These are phyloP conservation scores for Epipyxis sp. DNA, from an alignment of 108 stramenopile species.

Conservation along the genomic window DNA sequence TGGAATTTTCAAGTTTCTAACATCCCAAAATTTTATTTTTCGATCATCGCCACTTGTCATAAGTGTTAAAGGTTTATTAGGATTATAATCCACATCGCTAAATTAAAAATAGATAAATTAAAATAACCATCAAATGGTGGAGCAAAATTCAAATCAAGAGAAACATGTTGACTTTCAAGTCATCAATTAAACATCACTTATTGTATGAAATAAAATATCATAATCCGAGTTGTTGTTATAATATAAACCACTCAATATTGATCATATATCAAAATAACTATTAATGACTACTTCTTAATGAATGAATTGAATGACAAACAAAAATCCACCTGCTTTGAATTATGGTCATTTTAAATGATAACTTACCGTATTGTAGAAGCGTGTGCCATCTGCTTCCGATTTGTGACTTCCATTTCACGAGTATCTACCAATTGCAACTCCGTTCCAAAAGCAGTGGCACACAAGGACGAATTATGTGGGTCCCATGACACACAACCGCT, in stretches of 20 bases:
- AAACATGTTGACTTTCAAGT: slow-evolving; percentile 22
- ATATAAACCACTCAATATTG: too few relatives aligned
- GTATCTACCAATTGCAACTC: neutral
- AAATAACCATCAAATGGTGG: slow-evolving; percentile 43
- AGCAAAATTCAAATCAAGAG: slow-evolving; percentile 27
- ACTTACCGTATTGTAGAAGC: slow-evolving; percentile 45
- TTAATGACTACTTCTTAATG: too few relatives aligned
- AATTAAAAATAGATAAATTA: too few relatives aligned
- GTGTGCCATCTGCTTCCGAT: slow-evolving; percentile 39
- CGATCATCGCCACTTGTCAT: slow-evolving; percentile 84
- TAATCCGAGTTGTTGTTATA: slow-evolving; percentile 37
- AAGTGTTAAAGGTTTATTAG: slow-evolving; percentile 78
- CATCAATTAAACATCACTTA: too few relatives aligned
- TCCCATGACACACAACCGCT: slow-evolving; percentile 21
- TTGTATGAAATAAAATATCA: neutral
- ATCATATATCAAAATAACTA: too few relatives aligned
- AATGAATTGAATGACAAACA: too few relatives aligned
- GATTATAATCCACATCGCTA: slow-evolving; percentile 82
- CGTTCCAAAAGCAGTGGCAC: neutral
- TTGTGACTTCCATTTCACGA: slow-evolving; percentile 40
- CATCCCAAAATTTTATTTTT: slow-evolving; percentile 91
- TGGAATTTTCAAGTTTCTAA: slow-evolving; percentile 42
- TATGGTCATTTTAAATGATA: too few relatives aligned
- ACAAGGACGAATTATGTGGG: neutral
- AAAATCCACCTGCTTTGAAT: too few relatives aligned